Base-by-base conservation (phyloP, 1,284 basidiomycete species). In the Leccinum subrobustum region DNA sequence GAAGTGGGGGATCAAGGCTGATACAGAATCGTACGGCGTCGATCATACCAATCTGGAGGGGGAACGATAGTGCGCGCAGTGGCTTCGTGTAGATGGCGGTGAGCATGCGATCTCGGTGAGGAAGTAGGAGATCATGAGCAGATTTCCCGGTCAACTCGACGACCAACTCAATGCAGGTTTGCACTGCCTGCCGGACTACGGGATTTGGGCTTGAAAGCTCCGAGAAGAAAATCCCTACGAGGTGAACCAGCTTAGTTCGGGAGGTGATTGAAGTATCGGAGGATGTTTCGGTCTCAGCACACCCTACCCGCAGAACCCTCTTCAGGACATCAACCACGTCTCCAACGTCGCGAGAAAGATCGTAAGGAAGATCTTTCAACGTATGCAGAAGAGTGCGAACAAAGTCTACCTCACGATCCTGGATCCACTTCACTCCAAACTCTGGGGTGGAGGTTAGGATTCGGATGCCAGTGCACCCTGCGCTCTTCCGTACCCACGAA, bases 41-140 rank as follows among this genome's bases (percentile, higher is more conserved):
- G 60, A 99, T 96, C 83, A 98, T 95, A 33, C 96, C 97, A 60
- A 99, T 98, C 75, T 99, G 97, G 74, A 96, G 94, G 14, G 92
- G 85, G 72, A 98, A 96, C 1, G 96, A 95, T 18, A 99, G 83
- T 0, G 97, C 97, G 59, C 97, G 85, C n/a, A 99, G 82, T 18
- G 97, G 97, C 73, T 99, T 99, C 27, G 92, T 93, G 78, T 94
- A 99, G 68, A 99, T 96, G 1, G 91, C 89, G 18, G 86, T 85
- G 54, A 98, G 81, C 72, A 98, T 87, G 14, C 95, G 89, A 61
- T 95, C 92, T 54, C 94, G 90, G 67, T 96, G 93, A 2, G 93
- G 91, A 67, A 87, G 78, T 53, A 99, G 81, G 23, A 99, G 79
- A 42, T 95, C 93, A 47, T 87, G 82, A 35, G 93, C 83, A 1